Base-by-base conservation (phyloP, 2,329 filamentous ascomycete species). In the Aureobasidium sp. region DNA sequence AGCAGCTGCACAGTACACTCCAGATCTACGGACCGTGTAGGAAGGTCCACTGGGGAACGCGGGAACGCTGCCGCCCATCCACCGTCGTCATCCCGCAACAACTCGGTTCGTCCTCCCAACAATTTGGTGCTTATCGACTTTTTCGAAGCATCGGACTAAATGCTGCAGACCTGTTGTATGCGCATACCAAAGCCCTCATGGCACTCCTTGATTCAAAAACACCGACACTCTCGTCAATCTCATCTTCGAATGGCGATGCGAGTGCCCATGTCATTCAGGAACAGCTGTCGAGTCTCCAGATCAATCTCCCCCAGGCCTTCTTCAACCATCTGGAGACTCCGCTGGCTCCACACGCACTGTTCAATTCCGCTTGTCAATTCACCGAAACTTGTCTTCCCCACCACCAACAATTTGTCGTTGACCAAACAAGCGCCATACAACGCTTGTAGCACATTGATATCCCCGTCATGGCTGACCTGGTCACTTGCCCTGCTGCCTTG, bases 1-100 rank as follows among this genome's bases (percentile, higher is more conserved):
- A 29, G 23, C 54, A 57, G 42, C 7, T 29, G 4, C 27, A n/a
- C n/a, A 9, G 9, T 35, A 46, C 42, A 17, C 38, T 55, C 37
- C 51, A 55, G 37, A 31, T 55, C 37, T 55, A 46, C 43, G 23
- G 43, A 27, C 37, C 51, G 38, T 43, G 37, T 23, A 33, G 51
- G 42, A 57, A 57, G 42, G 42, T 46, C 27, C 54, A 46, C 54
- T 57, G 42, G 54, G 54, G 42, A 57, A 46, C 54, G 40, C 51
- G 42, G 54, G 54, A 46, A 42, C 31, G 40, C 51, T 43, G 29
- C 54, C 54, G 42, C 54, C 31, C 40, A 42, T 43, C 51, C 51
- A 55, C 54, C 13, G 8, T 35, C 54, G 54, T 57, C 54, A 57
- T 57, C 29, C 51, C 40, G 54, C 42, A 11, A n/a, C 38, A 45